Base-by-base conservation (phyloP, 192 early-diverging fungal genomes). In the Coemansia javaensis region DNA sequence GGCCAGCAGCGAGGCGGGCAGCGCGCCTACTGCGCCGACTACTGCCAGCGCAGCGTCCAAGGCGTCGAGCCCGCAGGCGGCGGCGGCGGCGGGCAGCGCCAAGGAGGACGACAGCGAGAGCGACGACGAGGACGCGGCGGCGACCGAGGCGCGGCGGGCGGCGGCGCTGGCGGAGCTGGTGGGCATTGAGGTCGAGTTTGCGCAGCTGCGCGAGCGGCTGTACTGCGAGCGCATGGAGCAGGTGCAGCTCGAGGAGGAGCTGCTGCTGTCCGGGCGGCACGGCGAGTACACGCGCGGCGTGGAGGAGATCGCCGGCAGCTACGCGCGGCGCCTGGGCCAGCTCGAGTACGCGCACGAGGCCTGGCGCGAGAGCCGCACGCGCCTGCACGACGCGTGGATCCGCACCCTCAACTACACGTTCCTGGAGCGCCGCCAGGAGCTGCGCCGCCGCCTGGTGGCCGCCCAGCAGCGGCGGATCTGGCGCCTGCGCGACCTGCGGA, bases 111-210 rank as follows among this genome's bases (percentile, higher is more conserved):
- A 38, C 28, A 56, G 48, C 15, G 47, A 32, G 5, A 17, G 28
- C 25, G 47, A 54, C 27, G 46, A 48, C 11, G 59, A 61, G 21
- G 57, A 60, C 31, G 41, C 30, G 12, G 30, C 28, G 10, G 50
- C 40, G n/a, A 52, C 55, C 50, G 71, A 74, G 50, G 45, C 64
- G 16, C 63, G 64, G 49, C 58, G 71, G 15, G 44, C 64, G 0
- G 59, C 44, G 25, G 71, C 71, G 14, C 34, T 74, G 25, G 25
- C 41, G 10, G 71, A 75, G 37, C 59, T 75, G 38, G 63, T 64
- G 15, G 36, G 52, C 33, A 74, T 74, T 31, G 71, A 74, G 51
- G 58, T 74, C 17, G 71, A 58, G 55, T 74, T 74, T 74, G 71
- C 71, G 37, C 59, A 59, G 50, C 55, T 74, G 40, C 71, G 71